Percentiles rank a stretch among this genome's conserved stretches.
These are phyloP conservation scores for Coffea eugenioides DNA, from an alignment of 257 asterid genomes.

Conservation along the genomic window DNA sequence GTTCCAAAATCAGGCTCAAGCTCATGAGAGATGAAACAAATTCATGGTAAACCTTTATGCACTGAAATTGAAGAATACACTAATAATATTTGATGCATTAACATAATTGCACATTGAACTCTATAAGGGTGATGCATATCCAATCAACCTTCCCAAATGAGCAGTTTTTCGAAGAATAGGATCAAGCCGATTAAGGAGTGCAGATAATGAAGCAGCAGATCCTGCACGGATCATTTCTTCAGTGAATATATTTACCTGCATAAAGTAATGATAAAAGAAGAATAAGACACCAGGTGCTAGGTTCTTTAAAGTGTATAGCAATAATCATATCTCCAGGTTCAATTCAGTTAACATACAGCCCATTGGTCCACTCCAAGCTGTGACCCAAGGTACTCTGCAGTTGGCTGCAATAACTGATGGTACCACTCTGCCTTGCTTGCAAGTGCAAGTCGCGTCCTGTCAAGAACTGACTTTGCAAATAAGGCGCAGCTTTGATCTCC, in stretches of 20 bases:
- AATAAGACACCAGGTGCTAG: not conserved
- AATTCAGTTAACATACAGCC: constrained; percentile 61
- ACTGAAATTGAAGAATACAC: not conserved
- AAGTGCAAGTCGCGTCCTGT: constrained; percentile 89
- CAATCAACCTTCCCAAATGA: constrained; percentile 79
- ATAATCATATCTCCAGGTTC: constrained; percentile 16
- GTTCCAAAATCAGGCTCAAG: not conserved
- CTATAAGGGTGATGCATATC: not conserved
- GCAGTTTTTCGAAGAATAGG: constrained; percentile 95
- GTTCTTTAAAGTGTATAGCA: not conserved
- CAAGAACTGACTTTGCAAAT: constrained; percentile 93
- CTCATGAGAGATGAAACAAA: not conserved
- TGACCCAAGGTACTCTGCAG: constrained; percentile 95
- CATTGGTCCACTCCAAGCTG: constrained; percentile 78
- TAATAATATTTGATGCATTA: constrained; percentile 6
- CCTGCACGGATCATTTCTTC: constrained; percentile 98
- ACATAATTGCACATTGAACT: not conserved
- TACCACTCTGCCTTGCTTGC: constrained; percentile 87
- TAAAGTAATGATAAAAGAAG: constrained; percentile 17
- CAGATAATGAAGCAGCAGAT: constrained; percentile 93
- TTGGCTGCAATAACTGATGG: constrained; percentile 86
- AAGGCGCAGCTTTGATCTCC: constrained; percentile 74
- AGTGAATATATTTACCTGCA: constrained; percentile 88
- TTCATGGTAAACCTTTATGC: not conserved
- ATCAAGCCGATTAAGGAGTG: constrained; percentile 93